A percentile compares a stretch with the other conserved stretches of the same genome.
Evolutionary conservation across 805 yeast species (phyloP).

Genomic region (Candida ovalis): DNA sequence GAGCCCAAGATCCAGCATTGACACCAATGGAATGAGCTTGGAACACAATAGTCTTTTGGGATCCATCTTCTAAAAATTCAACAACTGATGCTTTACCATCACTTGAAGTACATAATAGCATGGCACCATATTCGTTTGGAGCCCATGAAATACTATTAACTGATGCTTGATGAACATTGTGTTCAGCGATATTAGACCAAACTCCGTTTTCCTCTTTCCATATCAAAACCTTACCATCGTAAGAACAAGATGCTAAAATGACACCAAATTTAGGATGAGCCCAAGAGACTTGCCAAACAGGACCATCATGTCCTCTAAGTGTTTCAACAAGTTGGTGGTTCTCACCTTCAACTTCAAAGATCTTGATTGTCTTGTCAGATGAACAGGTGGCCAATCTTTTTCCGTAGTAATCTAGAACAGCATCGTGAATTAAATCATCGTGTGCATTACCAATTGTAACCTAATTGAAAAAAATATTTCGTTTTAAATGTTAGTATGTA

Average conservation of each 20-base stretch:
- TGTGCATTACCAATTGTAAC: constrained; percentile 89
- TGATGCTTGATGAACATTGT: constrained; percentile 85
- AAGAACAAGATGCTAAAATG: constrained; percentile 89
- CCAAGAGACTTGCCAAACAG: constrained; percentile 99
- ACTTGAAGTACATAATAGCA: constrained; percentile 83
- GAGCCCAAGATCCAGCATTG: constrained; percentile 95
- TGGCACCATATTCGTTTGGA: constrained; percentile 94
- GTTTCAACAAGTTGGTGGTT: constrained; percentile 80
- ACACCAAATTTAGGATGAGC: constrained; percentile 98
- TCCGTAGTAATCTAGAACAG: constrained; percentile 95
- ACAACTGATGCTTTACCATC: constrained; percentile 91
- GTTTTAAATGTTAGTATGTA: neutral
- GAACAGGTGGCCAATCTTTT: constrained; percentile 94
- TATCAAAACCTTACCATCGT: constrained; percentile 89
- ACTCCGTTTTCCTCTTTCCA: constrained; percentile 92
- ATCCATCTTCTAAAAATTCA: constrained; percentile 88
- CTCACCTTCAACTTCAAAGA: constrained; percentile 87
- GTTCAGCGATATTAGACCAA: constrained; percentile 87
- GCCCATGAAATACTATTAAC: constrained; percentile 97
- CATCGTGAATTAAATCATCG: constrained; percentile 92
- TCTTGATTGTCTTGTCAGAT: constrained; percentile 91
- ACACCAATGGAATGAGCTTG: constrained; percentile 92
- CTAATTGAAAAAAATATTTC: constrained; percentile 27
- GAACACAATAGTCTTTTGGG: constrained; percentile 57
- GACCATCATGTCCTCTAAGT: constrained; percentile 91